Evolutionary conservation across 768 basidiomycete genomes (phyloP).

Genomic region (Daedaleopsis nitida): DNA sequence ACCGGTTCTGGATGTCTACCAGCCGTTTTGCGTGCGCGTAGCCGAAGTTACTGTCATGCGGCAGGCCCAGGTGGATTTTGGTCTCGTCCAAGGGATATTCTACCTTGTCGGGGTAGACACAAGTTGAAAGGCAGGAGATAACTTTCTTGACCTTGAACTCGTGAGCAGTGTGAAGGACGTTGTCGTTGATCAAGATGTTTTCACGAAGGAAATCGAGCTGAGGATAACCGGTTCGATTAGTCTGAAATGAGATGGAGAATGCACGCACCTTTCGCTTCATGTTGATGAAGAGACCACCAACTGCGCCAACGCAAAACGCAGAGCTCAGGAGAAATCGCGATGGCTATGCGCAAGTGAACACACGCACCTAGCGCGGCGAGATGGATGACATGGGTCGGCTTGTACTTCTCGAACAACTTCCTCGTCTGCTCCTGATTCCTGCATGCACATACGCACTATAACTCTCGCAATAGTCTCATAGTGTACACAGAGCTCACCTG

Average conservation of each 20-base stretch:
- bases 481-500: conserved; percentile 47
- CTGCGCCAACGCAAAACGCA: conserved; percentile 49
- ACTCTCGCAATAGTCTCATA: not conserved
- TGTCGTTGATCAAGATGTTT: conserved; percentile 95
- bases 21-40: conserved; percentile 96
- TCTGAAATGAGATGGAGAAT: not conserved
- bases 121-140: conserved; percentile 95
- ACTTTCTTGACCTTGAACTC: conserved; percentile 70
- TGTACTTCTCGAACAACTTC: conserved; percentile 84
- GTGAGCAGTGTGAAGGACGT: conserved; percentile 79
- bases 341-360: not conserved
- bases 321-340: not conserved
- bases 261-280: conserved; percentile 84
- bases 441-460: not conserved
- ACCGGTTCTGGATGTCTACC: conserved; percentile 97
- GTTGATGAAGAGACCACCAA: conserved; percentile 94
- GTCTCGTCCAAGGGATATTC: conserved; percentile 90
- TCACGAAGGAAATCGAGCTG: conserved; percentile 92
- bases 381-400: conserved; percentile 96
- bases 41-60: conserved; percentile 94
- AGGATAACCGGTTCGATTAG: not conserved
- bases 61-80: conserved; percentile 91
- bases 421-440: conserved; percentile 74
- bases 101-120: conserved; percentile 96
- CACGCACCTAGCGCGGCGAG: conserved; percentile 86